Percentiles rank a stretch among this genome's conserved stretches.
Evolutionary conservation across 2,329 filamentous ascomycete species (phyloP).

Genomic region (Cryphonectria naterciae): DNA sequence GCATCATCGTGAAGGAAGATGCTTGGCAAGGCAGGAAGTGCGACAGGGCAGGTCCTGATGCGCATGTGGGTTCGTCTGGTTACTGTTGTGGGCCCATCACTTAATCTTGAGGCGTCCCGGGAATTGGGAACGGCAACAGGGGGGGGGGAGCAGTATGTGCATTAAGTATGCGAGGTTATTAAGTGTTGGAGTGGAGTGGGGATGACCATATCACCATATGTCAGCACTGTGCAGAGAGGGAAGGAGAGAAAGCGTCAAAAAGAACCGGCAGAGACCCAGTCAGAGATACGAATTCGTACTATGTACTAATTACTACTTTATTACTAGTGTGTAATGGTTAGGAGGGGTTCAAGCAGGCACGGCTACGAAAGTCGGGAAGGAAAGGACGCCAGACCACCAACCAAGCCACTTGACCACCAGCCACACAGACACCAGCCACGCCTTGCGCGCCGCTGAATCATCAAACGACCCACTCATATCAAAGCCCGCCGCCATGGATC

Average conservation of each 20-base stretch:
- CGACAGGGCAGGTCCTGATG: neutral
- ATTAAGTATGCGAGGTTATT: neutral
- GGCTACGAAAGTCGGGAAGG: neutral
- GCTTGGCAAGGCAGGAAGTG: neutral
- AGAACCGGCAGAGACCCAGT: neutral
- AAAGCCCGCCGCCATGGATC: neutral
- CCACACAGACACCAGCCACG: neutral
- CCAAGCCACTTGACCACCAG: neutral
- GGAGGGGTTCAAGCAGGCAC: neutral
- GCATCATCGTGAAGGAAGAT: neutral
- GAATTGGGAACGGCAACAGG: conserved; percentile 16
- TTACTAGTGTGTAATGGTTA: neutral
- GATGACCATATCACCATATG: neutral
- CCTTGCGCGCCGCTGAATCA: neutral
- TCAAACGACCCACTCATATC: neutral
- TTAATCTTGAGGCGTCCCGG: neutral
- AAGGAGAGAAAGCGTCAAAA: neutral
- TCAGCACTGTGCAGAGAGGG: neutral
- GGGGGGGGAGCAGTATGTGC: neutral
- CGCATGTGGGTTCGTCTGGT: neutral
- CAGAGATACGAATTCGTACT: neutral
- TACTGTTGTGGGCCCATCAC: neutral
- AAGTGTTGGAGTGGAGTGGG: neutral
- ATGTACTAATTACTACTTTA: neutral
- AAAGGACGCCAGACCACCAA: neutral